Conservation (phyloP, 1,284 basidiomycete genomes). For the Ustilago loliicola region DNA sequence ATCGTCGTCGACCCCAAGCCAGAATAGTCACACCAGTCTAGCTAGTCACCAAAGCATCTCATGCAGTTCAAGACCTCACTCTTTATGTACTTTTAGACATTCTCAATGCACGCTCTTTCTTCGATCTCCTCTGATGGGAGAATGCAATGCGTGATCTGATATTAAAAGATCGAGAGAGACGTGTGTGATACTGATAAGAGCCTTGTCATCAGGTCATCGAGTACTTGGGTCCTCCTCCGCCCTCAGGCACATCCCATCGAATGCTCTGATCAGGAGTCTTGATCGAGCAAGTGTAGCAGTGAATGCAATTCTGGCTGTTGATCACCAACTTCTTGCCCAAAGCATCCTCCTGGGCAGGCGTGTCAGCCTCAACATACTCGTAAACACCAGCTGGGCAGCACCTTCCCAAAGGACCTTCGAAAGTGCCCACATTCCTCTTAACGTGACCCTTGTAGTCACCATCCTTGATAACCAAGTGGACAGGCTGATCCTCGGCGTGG, state of each 20-base stretch:
- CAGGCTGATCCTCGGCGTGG: conserved; percentile 94
- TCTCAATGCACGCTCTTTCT: not conserved
- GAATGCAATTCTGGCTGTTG: conserved; percentile 81
- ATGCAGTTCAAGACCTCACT: conserved; percentile 9
- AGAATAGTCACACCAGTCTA: conserved; percentile 6
- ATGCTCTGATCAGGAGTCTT: conserved; percentile 69
- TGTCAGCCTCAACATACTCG: conserved; percentile 85
- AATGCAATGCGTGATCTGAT: conserved; percentile 16
- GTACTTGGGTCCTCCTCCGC: conserved; percentile 69
- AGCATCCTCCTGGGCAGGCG: conserved; percentile 74
- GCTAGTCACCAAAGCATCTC: not conserved
- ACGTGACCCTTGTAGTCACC: conserved; percentile 77
- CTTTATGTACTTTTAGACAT: conserved; percentile 10
- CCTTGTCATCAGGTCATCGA: conserved; percentile 55
- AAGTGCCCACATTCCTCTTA: conserved; percentile 78
- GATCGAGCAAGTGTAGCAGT: conserved; percentile 70
- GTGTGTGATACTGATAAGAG: not conserved
- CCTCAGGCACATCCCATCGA: conserved; percentile 67
- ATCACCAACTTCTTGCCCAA: conserved; percentile 90
- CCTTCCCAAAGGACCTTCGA: conserved; percentile 85
- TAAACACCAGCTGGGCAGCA: conserved; percentile 97
- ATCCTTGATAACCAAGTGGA: conserved; percentile 79
- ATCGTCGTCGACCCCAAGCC: conserved; percentile 54
- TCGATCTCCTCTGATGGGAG: not conserved
- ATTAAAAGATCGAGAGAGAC: not conserved